Evolutionary conservation across 768 basidiomycete genomes (phyloP), one percentile per base, ranked within the genome.

Genomic region (Leccinum subgranulosum): DNA sequence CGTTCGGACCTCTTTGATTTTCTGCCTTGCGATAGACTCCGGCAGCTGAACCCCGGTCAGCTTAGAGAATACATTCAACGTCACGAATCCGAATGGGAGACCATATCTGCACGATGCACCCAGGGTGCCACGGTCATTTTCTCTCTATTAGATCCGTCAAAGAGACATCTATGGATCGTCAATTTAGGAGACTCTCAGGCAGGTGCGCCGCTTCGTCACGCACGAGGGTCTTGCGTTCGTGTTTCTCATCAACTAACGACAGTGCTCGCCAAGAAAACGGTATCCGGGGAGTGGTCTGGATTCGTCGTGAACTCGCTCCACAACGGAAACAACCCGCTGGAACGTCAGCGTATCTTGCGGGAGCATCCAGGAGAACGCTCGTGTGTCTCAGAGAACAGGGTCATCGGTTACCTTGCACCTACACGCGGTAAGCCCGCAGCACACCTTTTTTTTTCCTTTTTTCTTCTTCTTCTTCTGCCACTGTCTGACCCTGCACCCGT

Each of bases 1-100:
- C 75, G 74, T 6, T 70, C 75, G 12, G 78, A 76, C 33, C 75
- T 84, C 60, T 64, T 75, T 27, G 65, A 72, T 45, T 64, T 84
- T 51, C 75, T 82, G 53, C 79, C 83, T 0, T 60, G 51, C 34
- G 69, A 75, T 51, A 60, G 61, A 15, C 73, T 72, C 11, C 27
- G 56, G 73, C 68, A 70, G 34, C 63, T 81, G 58, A 75, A 72
- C 28, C 72, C 79, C 51, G 68, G 62, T 12, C 71, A 72, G 61
- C 69, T 82, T 55, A 74, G 76, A 61, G 64, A 76, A 9, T 69
- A 77, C 21, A 72, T 81, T 60, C 66, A 66, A 23, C 70, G 69
- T 51, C 66, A 71, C 57, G 69, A 73, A 51, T 68, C 68, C 29
- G 68, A 73, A 29, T 80, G 76, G 75, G 67, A 74, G 51, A 59